Evolutionary conservation across 2,329 filamentous ascomycete species (phyloP).

Genomic region (Penicillium sclerotigenum): DNA sequence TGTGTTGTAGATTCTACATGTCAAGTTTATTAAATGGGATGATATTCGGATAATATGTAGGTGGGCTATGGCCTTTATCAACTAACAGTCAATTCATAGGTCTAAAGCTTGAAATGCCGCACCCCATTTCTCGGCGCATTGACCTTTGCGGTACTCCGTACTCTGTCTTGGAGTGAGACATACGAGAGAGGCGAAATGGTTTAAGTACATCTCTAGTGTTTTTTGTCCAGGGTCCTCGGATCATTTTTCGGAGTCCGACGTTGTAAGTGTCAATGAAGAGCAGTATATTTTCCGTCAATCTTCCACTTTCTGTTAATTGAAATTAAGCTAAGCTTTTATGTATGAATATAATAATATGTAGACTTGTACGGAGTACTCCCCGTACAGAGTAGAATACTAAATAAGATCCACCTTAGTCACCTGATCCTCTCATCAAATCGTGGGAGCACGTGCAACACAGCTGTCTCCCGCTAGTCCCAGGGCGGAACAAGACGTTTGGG

Average conservation of each 20-base stretch:
- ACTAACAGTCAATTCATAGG: neutral
- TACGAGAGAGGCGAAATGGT: neutral
- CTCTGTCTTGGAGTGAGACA: neutral
- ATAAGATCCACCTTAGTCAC: constrained; percentile 2
- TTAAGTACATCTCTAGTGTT: neutral
- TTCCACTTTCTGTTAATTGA: neutral
- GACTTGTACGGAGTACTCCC: too few relatives aligned
- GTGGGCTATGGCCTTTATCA: neutral
- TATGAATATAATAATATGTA: neutral
- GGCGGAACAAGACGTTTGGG: constrained; percentile 3
- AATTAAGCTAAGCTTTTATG: neutral
- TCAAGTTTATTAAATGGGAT: neutral
- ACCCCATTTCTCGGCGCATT: neutral
- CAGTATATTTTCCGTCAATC: neutral
- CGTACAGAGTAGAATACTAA: neutral
- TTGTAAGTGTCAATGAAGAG: neutral
- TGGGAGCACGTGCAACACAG: constrained; percentile 20
- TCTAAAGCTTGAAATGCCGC: neutral
- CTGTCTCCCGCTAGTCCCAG: constrained; percentile 17
- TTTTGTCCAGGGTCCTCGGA: neutral
- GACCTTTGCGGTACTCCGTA: neutral
- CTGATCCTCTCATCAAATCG: constrained; percentile 15
- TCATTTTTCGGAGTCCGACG: neutral
- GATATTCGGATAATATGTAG: neutral
- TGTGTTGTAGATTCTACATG: neutral